Percentiles rank a stretch among this genome's conserved stretches.
Evolutionary conservation across 129 eudicot species (phyloP).

Genomic region (Kitagawia praeruptora): DNA sequence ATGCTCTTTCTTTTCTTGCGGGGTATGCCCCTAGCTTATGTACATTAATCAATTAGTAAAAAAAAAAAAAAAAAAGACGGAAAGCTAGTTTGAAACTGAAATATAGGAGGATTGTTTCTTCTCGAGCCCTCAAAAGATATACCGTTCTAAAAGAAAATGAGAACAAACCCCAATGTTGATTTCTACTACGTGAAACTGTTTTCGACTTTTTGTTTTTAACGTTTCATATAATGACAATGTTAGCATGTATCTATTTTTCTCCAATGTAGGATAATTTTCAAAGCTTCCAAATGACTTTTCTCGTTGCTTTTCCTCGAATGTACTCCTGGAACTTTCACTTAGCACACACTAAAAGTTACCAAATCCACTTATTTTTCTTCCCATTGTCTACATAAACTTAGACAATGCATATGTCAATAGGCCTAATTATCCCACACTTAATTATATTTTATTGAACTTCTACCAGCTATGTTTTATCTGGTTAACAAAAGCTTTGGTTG

Average conservation of each 20-base stretch:
- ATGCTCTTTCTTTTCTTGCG: too few relatives aligned
- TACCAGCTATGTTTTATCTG: too few relatives aligned
- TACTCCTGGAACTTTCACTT: background rate
- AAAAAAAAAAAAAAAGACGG: too few relatives aligned
- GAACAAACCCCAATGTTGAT: slow-evolving; percentile 16
- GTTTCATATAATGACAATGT: too few relatives aligned
- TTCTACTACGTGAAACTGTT: background rate
- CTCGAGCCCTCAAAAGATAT: slow-evolving; percentile 65
- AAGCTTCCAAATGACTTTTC: background rate
- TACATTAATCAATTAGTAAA: too few relatives aligned
- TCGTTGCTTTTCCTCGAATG: slow-evolving; percentile 11
- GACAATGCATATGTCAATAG: background rate
- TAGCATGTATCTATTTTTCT: too few relatives aligned
- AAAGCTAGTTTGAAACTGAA: slow-evolving; percentile 20
- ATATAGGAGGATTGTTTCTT: slow-evolving; percentile 53
- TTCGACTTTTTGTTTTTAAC: background rate
- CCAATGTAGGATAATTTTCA: too few relatives aligned
- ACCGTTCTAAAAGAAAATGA: slow-evolving; percentile 3
- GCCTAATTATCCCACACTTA: background rate
- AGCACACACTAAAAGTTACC: background rate
- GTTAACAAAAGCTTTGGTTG: too few relatives aligned
- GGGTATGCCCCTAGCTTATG: too few relatives aligned
- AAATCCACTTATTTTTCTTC: background rate
- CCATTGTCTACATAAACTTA: background rate
- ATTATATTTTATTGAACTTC: too few relatives aligned